Evolutionary conservation across 2,329 filamentous ascomycete species (phyloP), one percentile per base, ranked within the genome.

Genomic region (Colletotrichum filicis): DNA sequence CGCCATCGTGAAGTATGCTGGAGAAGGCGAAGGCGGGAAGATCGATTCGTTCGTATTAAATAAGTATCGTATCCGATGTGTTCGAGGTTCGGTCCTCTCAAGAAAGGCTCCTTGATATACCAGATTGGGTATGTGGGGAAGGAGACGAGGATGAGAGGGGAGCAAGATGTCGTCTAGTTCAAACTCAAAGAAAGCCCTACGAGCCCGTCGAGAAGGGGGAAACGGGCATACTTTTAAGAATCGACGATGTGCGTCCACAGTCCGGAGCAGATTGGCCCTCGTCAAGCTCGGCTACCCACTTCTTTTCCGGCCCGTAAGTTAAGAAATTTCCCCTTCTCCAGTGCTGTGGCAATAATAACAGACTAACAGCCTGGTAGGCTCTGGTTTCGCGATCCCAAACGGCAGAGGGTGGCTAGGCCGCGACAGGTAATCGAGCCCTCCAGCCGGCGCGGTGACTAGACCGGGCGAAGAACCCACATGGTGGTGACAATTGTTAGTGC

Each of bases 1-100:
- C 12, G 76, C 74, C 75, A 77, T 68, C 30, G 30, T 46, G 37
- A 30, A 16, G 1, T 22, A 3, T n/a, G 16, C 28, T 5, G 1
- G 19, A 24, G 8, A 19, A 9, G 7, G n/a, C 16, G 2, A 9
- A 37, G n/a, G 19, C n/a, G 42, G 8, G 1, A 12, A 12, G 3
- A 9, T 19, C 12, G 24, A 7, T 28, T 12, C 14, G 49, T n/a
- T 35, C 22, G 49, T 55, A 3, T 12, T 19, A 11, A 11, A 32
- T 9, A 11, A 32, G 30, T 32, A 32, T 11, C 49, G 32, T 28
- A 7, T 7, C 22, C 46, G 32, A 61, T 28, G 19, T 8, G 16
- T 26, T 56, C 42, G 26, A 46, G 30, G 37, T 42, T 46, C 56
- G 16, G 32, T 57, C 66, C 59, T 65, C 60, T 22, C 49, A 22